phyloP scores from a whole-genome alignment of 2,329 filamentous ascomycete species.

The Raffaelea deltoideospora region DNA sequence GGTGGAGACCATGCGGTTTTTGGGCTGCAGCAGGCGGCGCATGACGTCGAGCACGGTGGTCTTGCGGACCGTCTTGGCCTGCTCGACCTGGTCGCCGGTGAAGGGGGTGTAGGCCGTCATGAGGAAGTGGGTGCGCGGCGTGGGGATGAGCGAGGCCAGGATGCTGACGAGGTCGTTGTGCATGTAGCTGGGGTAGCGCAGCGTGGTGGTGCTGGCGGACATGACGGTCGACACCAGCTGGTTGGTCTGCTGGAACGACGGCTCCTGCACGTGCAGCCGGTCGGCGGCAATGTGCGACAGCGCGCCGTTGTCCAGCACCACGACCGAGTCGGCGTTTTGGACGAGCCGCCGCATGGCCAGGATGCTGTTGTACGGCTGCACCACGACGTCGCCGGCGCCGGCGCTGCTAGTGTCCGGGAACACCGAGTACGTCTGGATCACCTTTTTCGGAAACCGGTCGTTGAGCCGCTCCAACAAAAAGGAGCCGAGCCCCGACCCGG shows the following conservation, averaged over 20 bases:
- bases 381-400: conserved; percentile 76
- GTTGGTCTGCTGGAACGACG: conserved; percentile 94
- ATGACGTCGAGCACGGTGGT: conserved; percentile 97
- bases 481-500: conserved; percentile 87
- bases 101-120: conserved; percentile 98
- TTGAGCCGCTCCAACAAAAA: conserved; percentile 92
- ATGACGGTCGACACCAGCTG: conserved; percentile 95
- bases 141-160: conserved; percentile 87
- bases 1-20: conserved; percentile 98
- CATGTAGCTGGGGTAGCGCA: conserved; percentile 98
- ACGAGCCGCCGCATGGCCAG: conserved; percentile 81
- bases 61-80: conserved; percentile 94
- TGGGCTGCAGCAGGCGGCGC: conserved; percentile 85
- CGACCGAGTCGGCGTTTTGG: conserved; percentile 93
- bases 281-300: conserved; percentile 89
- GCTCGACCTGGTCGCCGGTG: conserved; percentile 87
- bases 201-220: conserved; percentile 92
- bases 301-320: conserved; percentile 92
- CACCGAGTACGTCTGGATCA: conserved; percentile 97
- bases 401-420: conserved; percentile 85
- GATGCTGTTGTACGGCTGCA: conserved; percentile 96
- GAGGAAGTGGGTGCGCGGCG: conserved; percentile 91
- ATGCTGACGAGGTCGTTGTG: conserved; percentile 98
- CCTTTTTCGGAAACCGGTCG: conserved; percentile 94
- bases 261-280: conserved; percentile 83